These are phyloP conservation scores for Boletus mariae DNA, from an alignment of 1,284 basidiomycete genomes.

Conservation along the genomic window DNA sequence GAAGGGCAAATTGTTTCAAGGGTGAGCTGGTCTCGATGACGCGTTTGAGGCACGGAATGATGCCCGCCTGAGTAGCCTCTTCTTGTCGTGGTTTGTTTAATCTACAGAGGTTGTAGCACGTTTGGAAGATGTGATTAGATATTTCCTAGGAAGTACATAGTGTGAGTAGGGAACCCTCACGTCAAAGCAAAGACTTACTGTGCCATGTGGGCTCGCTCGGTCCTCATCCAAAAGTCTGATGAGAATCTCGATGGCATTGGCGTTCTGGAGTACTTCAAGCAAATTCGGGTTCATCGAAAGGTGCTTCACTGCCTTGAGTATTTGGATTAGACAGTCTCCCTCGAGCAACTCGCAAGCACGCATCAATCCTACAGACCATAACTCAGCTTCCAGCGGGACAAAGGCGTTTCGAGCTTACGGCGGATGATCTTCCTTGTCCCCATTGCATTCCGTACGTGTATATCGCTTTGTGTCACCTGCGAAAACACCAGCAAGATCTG, in stretches of 20 bases:
- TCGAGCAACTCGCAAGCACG: conserved; percentile 82
- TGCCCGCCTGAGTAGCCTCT: conserved; percentile 93
- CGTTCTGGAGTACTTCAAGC: conserved; percentile 92
- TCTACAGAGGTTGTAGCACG: conserved; percentile 92
- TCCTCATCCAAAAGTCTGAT: conserved; percentile 82
- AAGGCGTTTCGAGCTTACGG: conserved; percentile 50
- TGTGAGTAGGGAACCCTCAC: conserved; percentile 3
- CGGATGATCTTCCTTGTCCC: conserved; percentile 87
- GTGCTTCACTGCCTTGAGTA: conserved; percentile 95
- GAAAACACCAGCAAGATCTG: conserved; percentile 91
- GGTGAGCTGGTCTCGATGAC: conserved; percentile 87
- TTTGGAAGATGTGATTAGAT: conserved; percentile 91
- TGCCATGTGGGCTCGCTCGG: conserved; percentile 73
- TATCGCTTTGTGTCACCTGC: conserved; percentile 92
- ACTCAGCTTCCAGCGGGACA: conserved; percentile 6
- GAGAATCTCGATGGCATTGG: conserved; percentile 90
- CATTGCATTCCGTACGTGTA: conserved; percentile 87
- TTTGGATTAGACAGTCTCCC: conserved; percentile 79
- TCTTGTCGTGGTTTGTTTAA: conserved; percentile 92
- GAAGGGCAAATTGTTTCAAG: conserved; percentile 93
- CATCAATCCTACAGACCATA: conserved; percentile 58
- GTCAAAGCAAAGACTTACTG: conserved; percentile 49
- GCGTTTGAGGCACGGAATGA: conserved; percentile 86
- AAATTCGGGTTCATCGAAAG: conserved; percentile 89
- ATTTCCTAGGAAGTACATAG: conserved; percentile 64